Evolutionary conservation across 1,284 basidiomycete genomes (phyloP), one percentile per base, ranked within the genome.

Genomic region (Hypsizygus ulmarius): DNA sequence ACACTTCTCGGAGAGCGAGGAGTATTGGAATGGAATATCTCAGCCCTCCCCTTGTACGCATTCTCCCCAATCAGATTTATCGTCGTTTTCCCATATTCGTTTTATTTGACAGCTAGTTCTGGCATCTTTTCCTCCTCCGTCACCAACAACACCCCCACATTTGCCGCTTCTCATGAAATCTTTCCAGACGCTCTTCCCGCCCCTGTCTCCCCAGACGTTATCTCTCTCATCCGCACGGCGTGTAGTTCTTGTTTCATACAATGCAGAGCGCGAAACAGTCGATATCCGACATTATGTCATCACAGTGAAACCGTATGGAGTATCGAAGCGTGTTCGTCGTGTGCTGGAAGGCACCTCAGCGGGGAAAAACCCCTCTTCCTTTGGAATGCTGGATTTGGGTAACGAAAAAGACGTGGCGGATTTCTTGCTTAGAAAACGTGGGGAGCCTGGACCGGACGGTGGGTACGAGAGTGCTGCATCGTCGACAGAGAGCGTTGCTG

Each of bases 241-340:
- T 58, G 88, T 99, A 49, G 92, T 99, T 28, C 84, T 99, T 48
- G 74, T 99, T 47, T 87, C 94, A 7, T 98, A 98, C 77, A 92
- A 95, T 66, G 71, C 89, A 14, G 84, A 88, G 14, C 87, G 83
- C 15, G 87, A 84, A 37, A 95, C 94, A 5, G 78, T 99, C 63
- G 94, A 97, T 62, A 84, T 95, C 67, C 83, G 96, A 35, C 96
- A 99, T 72, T 99, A 89, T 66, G 78, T 94, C 58, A 98, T 99
- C 71, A 89, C 91, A 7, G 91, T 99, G 47, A 93, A 94, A 61
- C 90, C 95, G 1, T 90, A 95, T 61, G 96, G 96, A 42, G 87
- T 99, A 14, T 96, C 94, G 12, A 86, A 85, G 62, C 86, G 93
- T 47, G 88, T 99, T n/a, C 83, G 94, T 8, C 87, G 87, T 54